A percentile compares a stretch with the other conserved stretches of the same genome.
Evolutionary conservation across 306 rosid genomes (phyloP).

Genomic region (Acmispon strigosus): DNA sequence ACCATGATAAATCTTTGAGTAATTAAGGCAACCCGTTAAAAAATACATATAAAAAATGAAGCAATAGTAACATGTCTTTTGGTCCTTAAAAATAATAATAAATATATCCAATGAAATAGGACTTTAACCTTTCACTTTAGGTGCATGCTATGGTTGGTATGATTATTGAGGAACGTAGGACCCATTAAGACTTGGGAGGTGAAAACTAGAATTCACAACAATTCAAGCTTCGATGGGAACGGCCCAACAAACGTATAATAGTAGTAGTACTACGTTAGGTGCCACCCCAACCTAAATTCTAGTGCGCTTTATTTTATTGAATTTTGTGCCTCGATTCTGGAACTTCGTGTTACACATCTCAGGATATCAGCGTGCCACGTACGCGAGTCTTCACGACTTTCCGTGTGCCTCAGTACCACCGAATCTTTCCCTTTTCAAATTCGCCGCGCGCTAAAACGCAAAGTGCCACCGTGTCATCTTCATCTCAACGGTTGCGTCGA

Average conservation of each 20-base stretch:
- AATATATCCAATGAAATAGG: neutral
- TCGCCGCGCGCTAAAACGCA: constrained; percentile 24
- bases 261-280: neutral
- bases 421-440: constrained; percentile 22
- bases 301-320: neutral
- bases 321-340: constrained; percentile 9
- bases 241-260: neutral
- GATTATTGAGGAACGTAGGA: neutral
- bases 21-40: no score
- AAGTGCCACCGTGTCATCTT: neutral
- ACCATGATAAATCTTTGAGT: no score
- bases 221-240: constrained; percentile 5
- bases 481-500: constrained; percentile 10
- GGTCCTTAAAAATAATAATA: neutral
- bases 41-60: no score
- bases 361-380: neutral
- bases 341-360: constrained; percentile 20
- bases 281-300: neutral
- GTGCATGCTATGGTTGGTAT: neutral
- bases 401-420: constrained; percentile 14
- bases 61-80: no score
- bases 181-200: neutral
- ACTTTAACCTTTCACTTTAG: neutral
- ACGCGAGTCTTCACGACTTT: neutral
- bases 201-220: no score